phyloP scores from a whole-genome alignment of 768 basidiomycete species.

The Termitomyces sp. region DNA sequence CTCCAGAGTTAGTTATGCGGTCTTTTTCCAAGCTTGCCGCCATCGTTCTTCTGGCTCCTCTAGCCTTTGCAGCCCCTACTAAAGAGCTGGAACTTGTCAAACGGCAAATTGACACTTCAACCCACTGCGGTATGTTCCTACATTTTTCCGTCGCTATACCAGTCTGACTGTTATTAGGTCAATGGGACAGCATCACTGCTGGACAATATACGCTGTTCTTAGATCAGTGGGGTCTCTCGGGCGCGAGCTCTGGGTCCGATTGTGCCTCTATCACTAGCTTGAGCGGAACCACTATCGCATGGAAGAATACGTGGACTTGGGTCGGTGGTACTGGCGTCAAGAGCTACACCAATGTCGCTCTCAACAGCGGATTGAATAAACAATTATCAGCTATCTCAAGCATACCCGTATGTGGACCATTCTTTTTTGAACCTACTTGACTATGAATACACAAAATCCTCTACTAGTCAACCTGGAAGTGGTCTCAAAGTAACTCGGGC shows the following conservation, averaged over 20 bases:
- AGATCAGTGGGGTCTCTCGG: slow-evolving; percentile 43
- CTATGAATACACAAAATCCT: neutral
- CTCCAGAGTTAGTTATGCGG: slow-evolving; percentile 14
- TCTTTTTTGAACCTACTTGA: neutral
- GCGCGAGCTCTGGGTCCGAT: slow-evolving; percentile 46
- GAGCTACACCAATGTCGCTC: slow-evolving; percentile 58
- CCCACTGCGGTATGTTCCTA: slow-evolving; percentile 31
- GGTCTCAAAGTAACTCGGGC: slow-evolving; percentile 44
- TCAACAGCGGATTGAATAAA: slow-evolving; percentile 47
- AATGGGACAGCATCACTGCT: slow-evolving; percentile 47
- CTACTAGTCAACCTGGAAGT: slow-evolving; percentile 49
- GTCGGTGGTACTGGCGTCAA: slow-evolving; percentile 49
- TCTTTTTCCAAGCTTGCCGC: slow-evolving; percentile 24
- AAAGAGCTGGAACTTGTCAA: slow-evolving; percentile 20
- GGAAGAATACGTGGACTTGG: slow-evolving; percentile 58
- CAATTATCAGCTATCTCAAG: slow-evolving; percentile 49
- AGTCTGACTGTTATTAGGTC: slow-evolving; percentile 28
- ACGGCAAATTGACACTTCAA: slow-evolving; percentile 33
- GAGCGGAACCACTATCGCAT: slow-evolving; percentile 39
- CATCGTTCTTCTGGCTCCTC: slow-evolving; percentile 27
- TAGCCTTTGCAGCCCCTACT: slow-evolving; percentile 29
- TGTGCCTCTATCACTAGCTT: slow-evolving; percentile 46
- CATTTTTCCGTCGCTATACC: neutral
- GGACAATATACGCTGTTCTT: slow-evolving; percentile 47
- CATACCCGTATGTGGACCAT: slow-evolving; percentile 46